phyloP scores from a whole-genome alignment of 306 rosid genomes.

The Corylus avellana region DNA sequence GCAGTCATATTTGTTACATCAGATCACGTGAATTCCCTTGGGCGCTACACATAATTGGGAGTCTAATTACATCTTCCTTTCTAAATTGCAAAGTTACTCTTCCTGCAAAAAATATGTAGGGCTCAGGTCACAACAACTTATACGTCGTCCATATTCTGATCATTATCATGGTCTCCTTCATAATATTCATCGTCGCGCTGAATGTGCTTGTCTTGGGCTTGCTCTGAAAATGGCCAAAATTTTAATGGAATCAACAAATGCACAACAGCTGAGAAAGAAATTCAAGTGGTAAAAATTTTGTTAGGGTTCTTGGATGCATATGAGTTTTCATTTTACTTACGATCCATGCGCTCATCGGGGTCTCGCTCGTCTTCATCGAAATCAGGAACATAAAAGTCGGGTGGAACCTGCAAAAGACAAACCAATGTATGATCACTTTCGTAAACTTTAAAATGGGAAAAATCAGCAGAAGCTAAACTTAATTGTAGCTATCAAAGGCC shows the following conservation, averaged over 20 bases:
- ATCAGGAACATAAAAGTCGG: constrained; percentile 93
- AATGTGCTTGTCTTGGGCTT: constrained; percentile 86
- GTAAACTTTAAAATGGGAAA: not conserved
- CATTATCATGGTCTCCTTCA: constrained; percentile 89
- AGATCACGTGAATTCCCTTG: not conserved
- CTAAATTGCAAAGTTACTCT: not conserved
- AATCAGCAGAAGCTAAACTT: not conserved
- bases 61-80: constrained; percentile 30
- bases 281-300: not conserved
- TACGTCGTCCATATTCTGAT: constrained; percentile 70
- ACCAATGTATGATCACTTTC: not conserved
- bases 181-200: constrained; percentile 94
- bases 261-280: constrained; percentile 2
- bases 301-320: not conserved
- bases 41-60: not conserved
- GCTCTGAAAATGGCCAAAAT: constrained; percentile 52
- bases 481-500: not conserved
- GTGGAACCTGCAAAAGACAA: constrained; percentile 75
- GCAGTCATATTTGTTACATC: not conserved
- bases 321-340: constrained; percentile 46
- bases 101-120: constrained; percentile 4
- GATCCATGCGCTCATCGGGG: constrained; percentile 92
- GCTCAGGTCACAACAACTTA: constrained; percentile 30
- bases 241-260: constrained; percentile 2
- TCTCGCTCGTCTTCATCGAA: constrained; percentile 88